Percentiles rank a stretch among this genome's conserved stretches.
These are phyloP conservation scores for Candida rishiriensis DNA, from an alignment of 805 yeast species.

Conservation along the genomic window DNA sequence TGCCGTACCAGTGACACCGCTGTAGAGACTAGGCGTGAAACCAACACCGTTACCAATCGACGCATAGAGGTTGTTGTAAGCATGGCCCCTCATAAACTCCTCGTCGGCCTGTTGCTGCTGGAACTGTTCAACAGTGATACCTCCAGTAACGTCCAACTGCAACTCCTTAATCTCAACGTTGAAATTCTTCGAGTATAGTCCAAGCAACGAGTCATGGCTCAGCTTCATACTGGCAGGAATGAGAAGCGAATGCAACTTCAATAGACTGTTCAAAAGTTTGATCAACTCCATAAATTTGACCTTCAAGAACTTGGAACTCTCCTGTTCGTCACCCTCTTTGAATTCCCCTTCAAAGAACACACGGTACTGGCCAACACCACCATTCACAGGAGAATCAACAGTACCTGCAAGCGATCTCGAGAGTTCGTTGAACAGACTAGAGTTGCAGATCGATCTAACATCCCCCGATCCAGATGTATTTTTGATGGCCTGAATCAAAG, in stretches of 20 bases:
- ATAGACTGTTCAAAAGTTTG: slow-evolving; percentile 57
- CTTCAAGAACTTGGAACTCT: slow-evolving; percentile 29
- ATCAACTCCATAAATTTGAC: slow-evolving; percentile 67
- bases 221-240: slow-evolving; percentile 51
- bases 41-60: background rate
- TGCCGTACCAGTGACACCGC: slow-evolving; percentile 2
- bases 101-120: background rate
- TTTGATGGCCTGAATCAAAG: slow-evolving; percentile 47
- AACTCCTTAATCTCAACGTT: slow-evolving; percentile 51
- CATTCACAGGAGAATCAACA: slow-evolving; percentile 88
- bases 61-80: background rate
- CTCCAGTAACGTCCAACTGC: slow-evolving; percentile 27
- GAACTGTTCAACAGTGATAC: slow-evolving; percentile 12
- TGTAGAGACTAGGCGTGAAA: slow-evolving; percentile 4
- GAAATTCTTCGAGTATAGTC: slow-evolving; percentile 64
- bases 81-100: background rate
- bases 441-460: slow-evolving; percentile 18
- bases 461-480: slow-evolving; percentile 35
- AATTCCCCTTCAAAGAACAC: slow-evolving; percentile 48
- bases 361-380: slow-evolving; percentile 83
- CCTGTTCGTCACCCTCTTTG: slow-evolving; percentile 17
- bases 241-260: slow-evolving; percentile 63
- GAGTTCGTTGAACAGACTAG: slow-evolving; percentile 53
- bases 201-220: slow-evolving; percentile 64
- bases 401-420: slow-evolving; percentile 77